phyloP scores from a whole-genome alignment of 2,329 filamentous ascomycete species.

The Microdochium trichocladiopsis region DNA sequence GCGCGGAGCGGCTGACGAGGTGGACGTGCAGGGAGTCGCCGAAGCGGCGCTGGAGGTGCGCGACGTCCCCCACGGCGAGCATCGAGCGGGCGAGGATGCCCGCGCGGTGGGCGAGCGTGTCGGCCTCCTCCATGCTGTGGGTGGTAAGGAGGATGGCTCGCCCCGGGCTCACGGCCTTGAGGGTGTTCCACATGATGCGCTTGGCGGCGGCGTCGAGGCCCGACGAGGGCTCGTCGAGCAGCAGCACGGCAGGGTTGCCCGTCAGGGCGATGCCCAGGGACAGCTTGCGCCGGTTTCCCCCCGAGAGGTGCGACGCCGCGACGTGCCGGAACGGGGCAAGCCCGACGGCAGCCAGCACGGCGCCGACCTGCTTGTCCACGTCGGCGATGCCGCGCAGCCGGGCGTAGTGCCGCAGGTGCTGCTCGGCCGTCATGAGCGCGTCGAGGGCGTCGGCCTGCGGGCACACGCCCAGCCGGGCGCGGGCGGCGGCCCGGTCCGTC shows the following conservation, averaged over 20 bases:
- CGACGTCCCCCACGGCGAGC: constrained; percentile 74
- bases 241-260: constrained; percentile 79
- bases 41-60: constrained; percentile 65
- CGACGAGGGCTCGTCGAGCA: constrained; percentile 83
- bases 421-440: constrained; percentile 71
- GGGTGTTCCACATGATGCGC: constrained; percentile 85
- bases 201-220: constrained; percentile 90
- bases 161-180: constrained; percentile 65
- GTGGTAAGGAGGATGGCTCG: constrained; percentile 82
- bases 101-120: constrained; percentile 74
- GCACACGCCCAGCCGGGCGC: constrained; percentile 80
- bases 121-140: constrained; percentile 92
- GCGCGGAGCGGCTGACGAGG: constrained; percentile 67
- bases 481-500: constrained; percentile 63
- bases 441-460: constrained; percentile 87
- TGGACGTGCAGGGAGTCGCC: constrained; percentile 78
- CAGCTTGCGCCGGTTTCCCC: constrained; percentile 91
- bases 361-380: constrained; percentile 67
- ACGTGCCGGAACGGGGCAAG: constrained; percentile 62
- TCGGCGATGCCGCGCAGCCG: constrained; percentile 70
- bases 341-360: constrained; percentile 76
- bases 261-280: constrained; percentile 85
- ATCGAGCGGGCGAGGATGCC: constrained; percentile 83
- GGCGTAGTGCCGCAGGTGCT: constrained; percentile 86
- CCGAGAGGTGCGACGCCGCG: constrained; percentile 74